Evolutionary conservation across 768 basidiomycete species (phyloP), one percentile per base, ranked within the genome.

Genomic region (Russula emetica): DNA sequence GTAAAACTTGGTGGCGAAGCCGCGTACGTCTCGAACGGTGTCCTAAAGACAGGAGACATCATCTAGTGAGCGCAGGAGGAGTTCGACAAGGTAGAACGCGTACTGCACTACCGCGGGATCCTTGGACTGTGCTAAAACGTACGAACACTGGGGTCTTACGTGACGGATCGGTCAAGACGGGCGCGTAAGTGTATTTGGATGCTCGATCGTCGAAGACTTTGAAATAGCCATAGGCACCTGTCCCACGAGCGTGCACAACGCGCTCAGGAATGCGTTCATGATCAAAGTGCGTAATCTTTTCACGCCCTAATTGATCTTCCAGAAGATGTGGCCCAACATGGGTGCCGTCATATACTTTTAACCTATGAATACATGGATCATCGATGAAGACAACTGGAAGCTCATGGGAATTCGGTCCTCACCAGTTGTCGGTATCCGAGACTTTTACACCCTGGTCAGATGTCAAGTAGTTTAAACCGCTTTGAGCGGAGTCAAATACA

Each of bases 211-310:
- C 85, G 56, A 78, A 81, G 4, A 89, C 84, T 73, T 82, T 86
- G 81, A 96, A 95, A 70, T 85, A 81, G 4, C 93, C 92, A 71
- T 93, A 92, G 14, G 90, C 92, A 57, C 83, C 89, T 32, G 83
- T 71, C n/a, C 88, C 88, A 16, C 88, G 84, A 52, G 88, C 85
- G 70, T 78, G 76, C 44, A 67, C 67, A 13, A 86, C 83, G 52
- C 89, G 88, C 77, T 92, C 92, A 0, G 93, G 92, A 59, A 94
- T 94, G 45, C 91, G 87, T 72, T 94, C 92, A 70, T 92, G 91
- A 71, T 93, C 91, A 70, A 92, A 94, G 16, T 85, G 82, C 58
- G 83, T 82, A 34, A 92, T 83, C 74, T 91, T 90, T 76, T 88
- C 86, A 67, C 87, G 82, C 5, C 80, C 81, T 66, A 88, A 80